Percentiles rank a stretch among this genome's conserved stretches.
These are phyloP conservation scores for Beauveria sp. DNA, from an alignment of 2,329 filamentous ascomycete genomes.

Conservation along the genomic window DNA sequence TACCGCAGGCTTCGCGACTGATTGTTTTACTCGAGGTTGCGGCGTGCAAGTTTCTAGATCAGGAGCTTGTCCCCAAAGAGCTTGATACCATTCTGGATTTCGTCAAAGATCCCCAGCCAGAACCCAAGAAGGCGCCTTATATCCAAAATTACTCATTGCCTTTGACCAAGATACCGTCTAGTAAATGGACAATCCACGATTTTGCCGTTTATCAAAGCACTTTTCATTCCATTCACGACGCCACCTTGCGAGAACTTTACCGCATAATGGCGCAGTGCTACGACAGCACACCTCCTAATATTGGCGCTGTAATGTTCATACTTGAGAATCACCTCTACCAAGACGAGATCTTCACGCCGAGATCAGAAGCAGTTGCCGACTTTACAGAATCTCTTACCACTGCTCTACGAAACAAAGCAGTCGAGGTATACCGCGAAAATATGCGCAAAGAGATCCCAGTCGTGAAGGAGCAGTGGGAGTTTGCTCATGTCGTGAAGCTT, in stretches of 20 bases:
- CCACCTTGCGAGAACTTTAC: slow-evolving; percentile 78
- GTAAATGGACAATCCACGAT: slow-evolving; percentile 62
- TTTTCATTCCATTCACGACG: slow-evolving; percentile 68
- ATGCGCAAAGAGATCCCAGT: slow-evolving; percentile 75
- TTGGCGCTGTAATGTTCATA: slow-evolving; percentile 72
- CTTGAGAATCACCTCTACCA: slow-evolving; percentile 74
- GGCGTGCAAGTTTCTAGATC: slow-evolving; percentile 75
- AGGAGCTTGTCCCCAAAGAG: slow-evolving; percentile 72
- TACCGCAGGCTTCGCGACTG: slow-evolving; percentile 73
- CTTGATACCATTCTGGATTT: slow-evolving; percentile 78
- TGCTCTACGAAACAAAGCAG: slow-evolving; percentile 65
- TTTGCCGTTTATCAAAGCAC: slow-evolving; percentile 65
- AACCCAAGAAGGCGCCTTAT: slow-evolving; percentile 55
- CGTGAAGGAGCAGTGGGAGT: slow-evolving; percentile 78
- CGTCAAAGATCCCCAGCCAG: slow-evolving; percentile 62
- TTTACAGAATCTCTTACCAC: slow-evolving; percentile 67
- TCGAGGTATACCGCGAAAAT: slow-evolving; percentile 70
- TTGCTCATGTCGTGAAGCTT: slow-evolving; percentile 81
- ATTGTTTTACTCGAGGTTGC: slow-evolving; percentile 80
- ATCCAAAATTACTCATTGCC: slow-evolving; percentile 44
- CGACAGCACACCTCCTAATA: slow-evolving; percentile 74
- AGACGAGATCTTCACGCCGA: slow-evolving; percentile 68
- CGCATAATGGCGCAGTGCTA: slow-evolving; percentile 83
- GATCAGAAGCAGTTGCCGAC: slow-evolving; percentile 60
- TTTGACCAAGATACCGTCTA: slow-evolving; percentile 49